Evolutionary conservation across 805 yeast species (phyloP).

Genomic region (Debaryomyces prosopidis): DNA sequence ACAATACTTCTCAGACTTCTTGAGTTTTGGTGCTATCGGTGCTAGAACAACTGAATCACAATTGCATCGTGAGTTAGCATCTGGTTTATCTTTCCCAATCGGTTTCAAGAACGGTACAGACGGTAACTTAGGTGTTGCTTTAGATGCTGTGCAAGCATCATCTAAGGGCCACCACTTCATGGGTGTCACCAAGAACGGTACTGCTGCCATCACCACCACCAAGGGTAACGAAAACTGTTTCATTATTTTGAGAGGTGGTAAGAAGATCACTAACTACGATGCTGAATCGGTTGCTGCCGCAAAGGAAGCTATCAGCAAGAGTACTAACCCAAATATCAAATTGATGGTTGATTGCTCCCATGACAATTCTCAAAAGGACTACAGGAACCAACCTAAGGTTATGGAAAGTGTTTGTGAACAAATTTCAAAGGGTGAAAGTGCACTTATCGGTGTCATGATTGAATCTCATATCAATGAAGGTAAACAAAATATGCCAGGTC

Average conservation of each 20-base stretch:
- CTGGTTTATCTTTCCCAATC: conserved; percentile 97
- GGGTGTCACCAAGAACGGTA: conserved; percentile 96
- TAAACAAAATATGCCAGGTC: conserved; percentile 74
- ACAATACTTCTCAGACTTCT: conserved; percentile 86
- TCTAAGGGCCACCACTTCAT: conserved; percentile 90
- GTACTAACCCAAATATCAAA: conserved; percentile 49
- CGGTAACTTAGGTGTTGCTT: conserved; percentile 88
- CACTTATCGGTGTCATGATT: conserved; percentile 91
- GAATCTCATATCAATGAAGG: conserved; percentile 93
- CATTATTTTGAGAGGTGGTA: conserved; percentile 95
- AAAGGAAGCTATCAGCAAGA: conserved; percentile 56
- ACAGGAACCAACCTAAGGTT: conserved; percentile 94
- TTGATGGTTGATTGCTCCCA: conserved; percentile 98
- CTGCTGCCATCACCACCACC: conserved; percentile 94
- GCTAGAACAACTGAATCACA: conserved; percentile 99
- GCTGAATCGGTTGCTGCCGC: conserved; percentile 74
- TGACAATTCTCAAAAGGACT: conserved; percentile 94
- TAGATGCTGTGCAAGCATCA: conserved; percentile 93
- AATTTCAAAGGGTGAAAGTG: conserved; percentile 74
- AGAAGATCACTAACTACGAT: conserved; percentile 90
- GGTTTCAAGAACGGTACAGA: conserved; percentile 99
- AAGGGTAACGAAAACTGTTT: conserved; percentile 94
- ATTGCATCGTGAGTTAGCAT: conserved; percentile 94
- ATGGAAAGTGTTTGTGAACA: conserved; percentile 79
- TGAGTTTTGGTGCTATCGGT: conserved; percentile 96